These are phyloP conservation scores for Firmiana major DNA, from an alignment of 345 rosid species.

Conservation along the genomic window DNA sequence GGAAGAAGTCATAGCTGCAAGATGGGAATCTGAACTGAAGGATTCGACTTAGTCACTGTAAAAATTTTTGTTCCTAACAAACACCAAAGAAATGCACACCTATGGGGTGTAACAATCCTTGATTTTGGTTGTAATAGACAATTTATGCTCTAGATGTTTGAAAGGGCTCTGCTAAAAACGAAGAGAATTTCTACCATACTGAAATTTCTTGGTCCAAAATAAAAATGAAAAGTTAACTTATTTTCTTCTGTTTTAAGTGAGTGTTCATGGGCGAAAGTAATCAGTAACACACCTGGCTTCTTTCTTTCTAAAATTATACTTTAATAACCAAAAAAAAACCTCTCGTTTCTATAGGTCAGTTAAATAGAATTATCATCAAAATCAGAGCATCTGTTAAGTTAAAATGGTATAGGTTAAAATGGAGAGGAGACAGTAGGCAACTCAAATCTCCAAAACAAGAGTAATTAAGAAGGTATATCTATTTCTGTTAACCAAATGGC, in stretches of 20 bases:
- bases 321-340: no score
- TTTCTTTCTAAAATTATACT: no score
- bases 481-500: not conserved
- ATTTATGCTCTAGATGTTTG: not conserved
- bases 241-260: not conserved
- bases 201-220: not conserved
- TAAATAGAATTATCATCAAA: no score
- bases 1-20: not conserved
- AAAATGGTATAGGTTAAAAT: not conserved
- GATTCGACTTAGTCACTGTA: not conserved
- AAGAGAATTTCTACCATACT: no score
- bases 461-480: not conserved
- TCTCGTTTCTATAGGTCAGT: not conserved
- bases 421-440: not conserved
- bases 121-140: not conserved
- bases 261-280: not conserved
- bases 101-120: not conserved
- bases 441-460: not conserved
- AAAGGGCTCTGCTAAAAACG: not conserved
- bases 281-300: no score
- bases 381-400: not conserved
- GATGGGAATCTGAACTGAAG: not conserved
- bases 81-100: not conserved
- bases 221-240: not conserved
- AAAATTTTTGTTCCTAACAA: not conserved